Conservation (phyloP, 352 stramenopile genomes). For the Phytophthora lateralis region DNA sequence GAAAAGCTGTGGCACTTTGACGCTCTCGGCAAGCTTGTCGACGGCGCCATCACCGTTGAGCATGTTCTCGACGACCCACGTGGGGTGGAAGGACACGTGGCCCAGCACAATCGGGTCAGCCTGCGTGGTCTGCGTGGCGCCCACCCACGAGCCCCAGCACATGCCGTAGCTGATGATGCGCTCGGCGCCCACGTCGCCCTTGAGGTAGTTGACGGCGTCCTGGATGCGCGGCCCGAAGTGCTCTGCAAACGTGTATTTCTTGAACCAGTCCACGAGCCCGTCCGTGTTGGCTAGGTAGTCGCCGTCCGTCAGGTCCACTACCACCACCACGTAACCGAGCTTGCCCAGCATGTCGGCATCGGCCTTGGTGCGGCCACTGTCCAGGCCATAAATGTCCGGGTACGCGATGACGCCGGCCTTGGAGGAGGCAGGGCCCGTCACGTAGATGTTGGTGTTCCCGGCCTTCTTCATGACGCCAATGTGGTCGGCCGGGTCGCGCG, state of each 20-base stretch:
- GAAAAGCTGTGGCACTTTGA: slow-evolving; percentile 81
- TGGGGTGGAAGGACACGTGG: slow-evolving; percentile 86
- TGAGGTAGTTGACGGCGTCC: slow-evolving; percentile 75
- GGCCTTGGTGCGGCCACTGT: slow-evolving; percentile 82
- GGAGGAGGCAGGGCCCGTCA: slow-evolving; percentile 64
- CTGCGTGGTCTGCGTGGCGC: slow-evolving; percentile 53
- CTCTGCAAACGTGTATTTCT: slow-evolving; percentile 68
- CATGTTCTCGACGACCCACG: slow-evolving; percentile 80
- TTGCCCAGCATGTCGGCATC: slow-evolving; percentile 77
- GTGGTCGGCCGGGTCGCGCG: slow-evolving; percentile 47
- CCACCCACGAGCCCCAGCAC: slow-evolving; percentile 85
- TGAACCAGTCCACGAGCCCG: slow-evolving; percentile 56
- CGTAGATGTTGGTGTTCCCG: slow-evolving; percentile 74
- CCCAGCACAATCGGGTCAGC: slow-evolving; percentile 52
- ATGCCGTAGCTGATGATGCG: slow-evolving; percentile 80
- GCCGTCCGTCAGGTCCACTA: slow-evolving; percentile 68
- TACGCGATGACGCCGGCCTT: slow-evolving; percentile 73
- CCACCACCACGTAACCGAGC: slow-evolving; percentile 75
- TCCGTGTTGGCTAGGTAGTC: slow-evolving; percentile 64
- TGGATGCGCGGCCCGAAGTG: slow-evolving; percentile 63
- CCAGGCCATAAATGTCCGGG: slow-evolving; percentile 79
- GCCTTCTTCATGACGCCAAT: slow-evolving; percentile 67
- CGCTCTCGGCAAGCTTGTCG: slow-evolving; percentile 69
- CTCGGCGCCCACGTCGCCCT: slow-evolving; percentile 61
- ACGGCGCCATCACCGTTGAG: slow-evolving; percentile 70